Base-by-base conservation (phyloP, 305 asterid genomes). In the Solanum hybrid region DNA sequence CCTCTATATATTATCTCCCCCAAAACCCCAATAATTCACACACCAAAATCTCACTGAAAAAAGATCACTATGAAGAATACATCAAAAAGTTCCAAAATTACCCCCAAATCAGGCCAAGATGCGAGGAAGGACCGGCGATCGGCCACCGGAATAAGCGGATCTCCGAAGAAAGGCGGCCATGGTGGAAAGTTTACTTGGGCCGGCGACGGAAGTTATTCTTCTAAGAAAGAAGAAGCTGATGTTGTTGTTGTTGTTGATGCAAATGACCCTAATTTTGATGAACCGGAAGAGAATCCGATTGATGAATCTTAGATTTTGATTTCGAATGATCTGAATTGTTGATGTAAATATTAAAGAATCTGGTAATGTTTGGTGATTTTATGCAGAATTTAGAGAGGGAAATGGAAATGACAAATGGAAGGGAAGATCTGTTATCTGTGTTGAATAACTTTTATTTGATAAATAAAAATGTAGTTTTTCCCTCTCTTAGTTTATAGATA, bases 181-280 rank as follows among this genome's bases (percentile, higher is more conserved):
- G 98, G 98, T 27, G 98, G 98, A 9, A 96, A 94, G 91, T 96
- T 92, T 92, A 96, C 98, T 9, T 96, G 98, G 98, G 89, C 93
- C 78, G 98, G 98, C 87, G 97, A 94, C 78, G 97, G 94, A 60
- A 60, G 71, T 60, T 60, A 20, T 93, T 93, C 79, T 85, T 26
- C 80, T 84, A 92, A 73, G 82, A 91, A 91, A 88, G 92, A 79
- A 40, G 64, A 31, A 7, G 35, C 17, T 26, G 78, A 29, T 73
- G 79, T 5, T 76, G 87, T 16, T 32, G 87, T 16, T 32, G 92
- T 90, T 78, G 29, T 92, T 86, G 97, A 94, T 84, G 92, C 91
- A 56, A 93, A 95, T 7, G 96, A 95, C 56, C 96, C 94, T 0
- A 93, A 94, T 91, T 92, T 89, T 72, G 98, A 93, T 51, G 98